Base-by-base conservation (phyloP, 106 monocot genomes). In the Hemerocallis citrina region DNA sequence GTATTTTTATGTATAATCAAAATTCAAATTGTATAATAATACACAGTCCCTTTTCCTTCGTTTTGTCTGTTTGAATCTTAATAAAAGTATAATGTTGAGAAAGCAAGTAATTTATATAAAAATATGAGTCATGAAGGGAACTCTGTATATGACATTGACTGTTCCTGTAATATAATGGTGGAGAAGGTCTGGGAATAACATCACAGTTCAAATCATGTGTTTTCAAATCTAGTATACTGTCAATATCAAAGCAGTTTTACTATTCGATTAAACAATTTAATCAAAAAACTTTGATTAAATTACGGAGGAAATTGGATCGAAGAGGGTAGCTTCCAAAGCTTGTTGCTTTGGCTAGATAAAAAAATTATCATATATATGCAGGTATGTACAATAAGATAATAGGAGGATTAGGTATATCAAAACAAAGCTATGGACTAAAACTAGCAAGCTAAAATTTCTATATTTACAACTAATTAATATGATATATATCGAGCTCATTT, bases 141-240 rank as follows among this genome's bases (percentile, higher is more conserved):
- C 7, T 54, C 31, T 14, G 28, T 2, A 16, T n/a, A n/a, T n/a
- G 31, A 54, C 31, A 31, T 31, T 54, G 54, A 54, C 31, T 15
- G 54, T 54, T 54, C 51, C 3, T 15, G 28, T 30, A 54, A 54
- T 54, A 54, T 31, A 54, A 30, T 54, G 54, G 54, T 21, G 29
- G 54, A 54, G 31, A 54, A 54, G 29, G 54, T 57, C 65, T 44
- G 57, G 45, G 42, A 15, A 57, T 57, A 68, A 68, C 67, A 68
- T 68, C 67, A 68, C 67, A 44, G 12, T 56, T 68, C 57, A 68
- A 68, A 55, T 16, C 43, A 2, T 32, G 20, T 31, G 32, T 57
- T 55, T 44, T 57, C 20, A 32, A 57, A 23, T 56, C 40, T 6
- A 68, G 52, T 65, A n/a, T n/a, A n/a, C n/a, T n/a, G 65, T 65